These are phyloP conservation scores for Davidsoniella virescens DNA, from an alignment of 2,329 filamentous ascomycete genomes.

Conservation along the genomic window DNA sequence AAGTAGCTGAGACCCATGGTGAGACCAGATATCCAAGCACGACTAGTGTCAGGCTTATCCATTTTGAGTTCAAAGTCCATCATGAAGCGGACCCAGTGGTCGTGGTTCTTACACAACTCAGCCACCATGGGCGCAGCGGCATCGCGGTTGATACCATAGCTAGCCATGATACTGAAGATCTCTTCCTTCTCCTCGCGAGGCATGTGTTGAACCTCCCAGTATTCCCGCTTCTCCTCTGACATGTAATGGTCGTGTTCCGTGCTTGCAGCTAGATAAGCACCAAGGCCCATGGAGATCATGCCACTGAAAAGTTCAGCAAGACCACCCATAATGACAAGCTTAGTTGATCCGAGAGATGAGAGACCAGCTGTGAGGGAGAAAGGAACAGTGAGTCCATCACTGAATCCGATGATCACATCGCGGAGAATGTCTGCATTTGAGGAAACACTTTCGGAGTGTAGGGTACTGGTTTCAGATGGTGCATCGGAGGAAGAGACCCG, in stretches of 20 bases:
- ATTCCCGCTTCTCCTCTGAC: conserved; percentile 30
- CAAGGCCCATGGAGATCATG: conserved; percentile 62
- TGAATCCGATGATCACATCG: conserved; percentile 59
- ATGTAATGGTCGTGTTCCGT: conserved; percentile 37
- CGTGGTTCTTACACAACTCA: conserved; percentile 30
- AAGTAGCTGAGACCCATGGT: conserved; percentile 56
- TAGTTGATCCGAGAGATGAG: conserved; percentile 46
- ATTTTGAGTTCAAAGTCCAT: conserved; percentile 41
- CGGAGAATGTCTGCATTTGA: conserved; percentile 32
- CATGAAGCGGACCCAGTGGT: conserved; percentile 39
- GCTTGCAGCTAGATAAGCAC: conserved; percentile 52
- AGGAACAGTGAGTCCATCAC: conserved; percentile 64
- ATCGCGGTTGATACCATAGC: conserved; percentile 30
- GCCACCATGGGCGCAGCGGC: conserved; percentile 31
- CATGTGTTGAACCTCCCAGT: conserved; percentile 26
- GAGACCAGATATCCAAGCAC: conserved; percentile 38
- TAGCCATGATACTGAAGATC: conserved; percentile 33
- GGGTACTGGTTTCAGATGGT: conserved; percentile 10
- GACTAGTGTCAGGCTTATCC: conserved; percentile 26
- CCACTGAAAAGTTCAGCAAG: conserved; percentile 61
- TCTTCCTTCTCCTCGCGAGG: conserved; percentile 30
- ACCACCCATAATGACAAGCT: conserved; percentile 54
- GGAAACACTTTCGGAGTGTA: conserved; percentile 16
- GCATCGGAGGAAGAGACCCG: conserved; percentile 15
- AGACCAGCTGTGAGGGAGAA: conserved; percentile 65